A percentile compares a stretch with the other conserved stretches of the same genome.
Evolutionary conservation across 495 filamentous ascomycete genomes (phyloP).

Genomic region (Pyrenula aspistea): DNA sequence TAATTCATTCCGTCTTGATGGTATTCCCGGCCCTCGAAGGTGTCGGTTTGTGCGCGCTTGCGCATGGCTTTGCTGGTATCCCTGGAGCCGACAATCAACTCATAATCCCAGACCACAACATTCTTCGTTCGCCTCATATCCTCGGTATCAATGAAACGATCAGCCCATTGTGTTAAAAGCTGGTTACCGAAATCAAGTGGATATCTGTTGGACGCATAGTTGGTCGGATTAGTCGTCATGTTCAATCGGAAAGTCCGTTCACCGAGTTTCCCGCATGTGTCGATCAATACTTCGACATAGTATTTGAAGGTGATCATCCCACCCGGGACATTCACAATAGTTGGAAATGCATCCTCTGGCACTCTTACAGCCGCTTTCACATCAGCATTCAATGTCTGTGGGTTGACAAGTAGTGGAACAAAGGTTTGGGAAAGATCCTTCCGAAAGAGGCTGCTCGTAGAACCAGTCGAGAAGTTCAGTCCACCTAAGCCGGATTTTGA

Average conservation of each 20-base stretch:
- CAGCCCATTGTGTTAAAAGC: conserved; percentile 46
- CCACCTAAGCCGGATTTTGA: conserved; percentile 63
- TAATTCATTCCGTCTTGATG: conserved; percentile 14
- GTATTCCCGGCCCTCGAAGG: conserved; percentile 15
- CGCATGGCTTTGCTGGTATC: conserved; percentile 57
- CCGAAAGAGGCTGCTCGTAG: conserved; percentile 76
- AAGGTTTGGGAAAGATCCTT: conserved; percentile 87
- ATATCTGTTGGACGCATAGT: conserved; percentile 34
- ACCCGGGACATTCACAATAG: conserved; percentile 77
- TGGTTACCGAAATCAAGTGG: conserved; percentile 26
- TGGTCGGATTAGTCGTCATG: conserved; percentile 35
- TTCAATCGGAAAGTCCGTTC: conserved; percentile 47
- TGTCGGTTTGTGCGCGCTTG: conserved; percentile 21
- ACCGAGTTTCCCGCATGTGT: conserved; percentile 76
- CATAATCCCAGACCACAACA: conserved; percentile 70
- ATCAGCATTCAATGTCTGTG: conserved; percentile 57
- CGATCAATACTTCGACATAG: conserved; percentile 81
- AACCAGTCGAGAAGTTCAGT: conserved; percentile 67
- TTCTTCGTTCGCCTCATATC: conserved; percentile 76
- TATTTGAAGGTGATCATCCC: conserved; percentile 91
- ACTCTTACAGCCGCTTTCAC: conserved; percentile 73
- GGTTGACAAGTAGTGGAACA: conserved; percentile 76
- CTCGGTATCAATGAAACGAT: conserved; percentile 80
- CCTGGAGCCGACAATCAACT: conserved; percentile 76
- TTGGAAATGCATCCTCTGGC: conserved; percentile 85